Evolutionary conservation across 2,329 filamentous ascomycete genomes (phyloP), one percentile per base, ranked within the genome.

Genomic region (Madurella fahalii): DNA sequence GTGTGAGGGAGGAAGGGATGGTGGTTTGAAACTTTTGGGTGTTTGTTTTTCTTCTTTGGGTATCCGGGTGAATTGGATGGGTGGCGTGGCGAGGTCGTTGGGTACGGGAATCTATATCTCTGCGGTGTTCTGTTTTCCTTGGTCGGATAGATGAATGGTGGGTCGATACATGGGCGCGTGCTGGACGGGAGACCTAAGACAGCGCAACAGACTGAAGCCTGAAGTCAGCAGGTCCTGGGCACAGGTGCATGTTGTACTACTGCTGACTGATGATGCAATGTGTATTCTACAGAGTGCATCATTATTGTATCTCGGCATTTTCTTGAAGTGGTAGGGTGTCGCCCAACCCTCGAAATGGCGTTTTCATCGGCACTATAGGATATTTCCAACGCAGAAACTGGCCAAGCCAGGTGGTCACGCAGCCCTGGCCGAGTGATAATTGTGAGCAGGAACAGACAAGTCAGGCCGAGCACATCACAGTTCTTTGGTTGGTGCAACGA

Each of bases 1-100:
- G 54, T 37, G 48, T 57, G 32, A 40, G 52, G 55, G 52, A 56
- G 48, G 53, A 49, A 16, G 53, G 44, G 37, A 40, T 47, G 40
- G 55, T 5, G 44, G 20, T 37, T 52, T 52, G 40, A 44, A 12
- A n/a, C n/a, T 11, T 37, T 15, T 37, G 25, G 25, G 25, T 37
- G 4, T 37, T 37, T 37, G 34, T 37, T 37, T 4, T 12, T 37
- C 34, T 37, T 34, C 31, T 12, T 34, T 37, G 34, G 34, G 11
- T 37, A 9, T 4, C 4, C 34, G 13, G 25, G 13, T 11, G 34
- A 11, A 11, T 11, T 11, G 34, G 2, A 4, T 11, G 11, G 34
- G 9, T 8, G 31, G 41, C 11, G 15, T n/a, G 40, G 31, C n/a
- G 32, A 31, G 48, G 40, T n/a, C n/a, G n/a, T 32, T 15, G 40